Evolutionary conservation across 75 land plant species (phyloP), one percentile per base, ranked within the genome.

Genomic region (Sequoia sempervirens): DNA sequence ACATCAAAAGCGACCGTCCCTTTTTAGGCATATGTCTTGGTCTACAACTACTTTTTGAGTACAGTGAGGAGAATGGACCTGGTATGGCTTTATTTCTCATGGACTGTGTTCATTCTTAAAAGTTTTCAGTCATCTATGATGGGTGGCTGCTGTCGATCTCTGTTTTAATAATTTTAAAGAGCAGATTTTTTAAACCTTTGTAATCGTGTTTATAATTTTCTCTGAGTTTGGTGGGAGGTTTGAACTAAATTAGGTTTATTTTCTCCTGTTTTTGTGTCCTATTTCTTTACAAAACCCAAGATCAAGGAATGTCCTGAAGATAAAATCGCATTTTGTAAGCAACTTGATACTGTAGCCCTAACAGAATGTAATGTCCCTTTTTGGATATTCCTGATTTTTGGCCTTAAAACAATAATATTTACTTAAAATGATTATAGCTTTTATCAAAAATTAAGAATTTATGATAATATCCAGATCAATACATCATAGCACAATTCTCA

Each of bases 1-100:
- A 96, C 82, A 95, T 98, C 66, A 84, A 91, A 85, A 84, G 86
- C 40, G 97, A 98, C 87, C 95, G 94, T n/a, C 99, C 99, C 46
- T 98, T 98, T 86, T 85, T 98, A 47, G 99, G 99, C 81, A 98
- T 98, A 52, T 98, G 99, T 84, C 93, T 98, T 84, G 99, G 99
- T 40, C 88, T 98, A 54, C 99, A 98, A 80, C 88, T 98, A 36
- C 90, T 98, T 53, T 98, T 98, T 88, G 97, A 96, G 68, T 89
- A 90, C 80, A 92, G 99, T 85, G 99, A 96, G 64, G 99, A 98
- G 84, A 93, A 92, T 89, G 99, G 99, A 37, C 90, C 89, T 82
- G 95, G 99, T 96, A 76, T 82, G 28, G 50, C 82, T 66, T 40
- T 52, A 30, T 50, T 69, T 36, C 52, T 58, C 13, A 46, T 40